Conservation (phyloP, 2,329 filamentous ascomycete species). For the Ascochyta koolunga region DNA sequence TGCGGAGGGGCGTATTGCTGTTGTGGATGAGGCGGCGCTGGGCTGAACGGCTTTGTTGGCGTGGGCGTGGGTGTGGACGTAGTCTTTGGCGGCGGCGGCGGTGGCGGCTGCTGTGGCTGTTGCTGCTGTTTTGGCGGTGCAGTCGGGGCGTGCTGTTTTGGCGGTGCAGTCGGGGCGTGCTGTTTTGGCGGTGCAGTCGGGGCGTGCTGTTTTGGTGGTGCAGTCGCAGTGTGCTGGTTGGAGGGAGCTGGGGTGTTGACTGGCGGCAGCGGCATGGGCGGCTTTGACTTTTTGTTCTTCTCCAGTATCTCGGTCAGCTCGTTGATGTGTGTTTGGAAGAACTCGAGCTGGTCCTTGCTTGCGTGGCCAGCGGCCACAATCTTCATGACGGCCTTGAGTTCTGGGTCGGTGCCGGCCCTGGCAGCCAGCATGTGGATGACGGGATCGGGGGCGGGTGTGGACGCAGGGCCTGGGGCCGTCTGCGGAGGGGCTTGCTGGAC, state of each 20-base stretch:
- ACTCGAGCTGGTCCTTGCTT: constrained; percentile 70
- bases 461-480: constrained; percentile 25
- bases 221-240: constrained; percentile 21
- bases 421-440: constrained; percentile 82
- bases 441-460: constrained; percentile 64
- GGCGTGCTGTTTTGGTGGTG: constrained; percentile 25
- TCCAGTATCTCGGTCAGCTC: constrained; percentile 67
- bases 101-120: constrained; percentile 7
- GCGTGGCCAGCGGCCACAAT: constrained; percentile 79
- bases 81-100: constrained; percentile 6
- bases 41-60: constrained; percentile 29
- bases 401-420: constrained; percentile 73
- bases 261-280: constrained; percentile 19
- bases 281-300: constrained; percentile 46
- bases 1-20: constrained; percentile 28
- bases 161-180: constrained; percentile 13
- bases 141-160: constrained; percentile 19
- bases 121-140: constrained; percentile 17
- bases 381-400: constrained; percentile 80
- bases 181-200: constrained; percentile 16
- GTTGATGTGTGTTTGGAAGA: constrained; percentile 82
- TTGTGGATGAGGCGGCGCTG: constrained; percentile 19
- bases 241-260: constrained; percentile 10
- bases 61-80: constrained; percentile 12
- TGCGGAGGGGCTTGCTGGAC: constrained; percentile 31